Evolutionary conservation across 495 filamentous ascomycete genomes (phyloP), one percentile per base, ranked within the genome.

Genomic region (Astrothelium subdiscretum): DNA sequence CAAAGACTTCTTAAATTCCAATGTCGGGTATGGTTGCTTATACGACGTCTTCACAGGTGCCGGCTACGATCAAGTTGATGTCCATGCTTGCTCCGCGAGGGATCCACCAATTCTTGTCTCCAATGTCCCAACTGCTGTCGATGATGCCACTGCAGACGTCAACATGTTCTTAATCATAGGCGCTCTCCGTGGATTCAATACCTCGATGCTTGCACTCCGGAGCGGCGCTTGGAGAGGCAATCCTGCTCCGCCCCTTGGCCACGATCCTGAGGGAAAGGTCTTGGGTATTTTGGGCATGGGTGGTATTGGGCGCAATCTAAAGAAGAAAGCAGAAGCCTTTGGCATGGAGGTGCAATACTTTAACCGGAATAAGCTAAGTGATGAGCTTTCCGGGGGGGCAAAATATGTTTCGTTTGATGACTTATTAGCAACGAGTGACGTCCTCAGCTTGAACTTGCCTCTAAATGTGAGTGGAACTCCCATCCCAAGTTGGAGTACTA

Each of bases 1-100:
- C n/a, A n/a, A n/a, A n/a, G n/a, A n/a, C n/a, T n/a, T n/a, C n/a
- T n/a, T n/a, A n/a, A n/a, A n/a, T n/a, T n/a, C n/a, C n/a, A n/a
- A n/a, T n/a, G n/a, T n/a, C n/a, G n/a, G n/a, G n/a, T n/a, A n/a
- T n/a, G n/a, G n/a, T n/a, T n/a, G n/a, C n/a, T n/a, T n/a, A 70
- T 32, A 66, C 24, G 6, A 1, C 48, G 8, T 29, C 24, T 20
- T 31, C 48, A 8, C 32, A 71, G 85, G 90, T 35, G 89, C 89
- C 31, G 89, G 89, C 2, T 94, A 94, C 70, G 89, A 94, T 66
- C 88, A 90, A 62, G 81, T 94, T 31, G 87, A 92, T 66, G 77
- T 90, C 29, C 66, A 80, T 5, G 84, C 81, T n/a, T 91, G 87
- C 71, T 80, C 85, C 15, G 73, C 78, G 1, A 80, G 80, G 61